Conservation (phyloP, 1,139 yeast species). For the Yamadazyma atlantica region DNA sequence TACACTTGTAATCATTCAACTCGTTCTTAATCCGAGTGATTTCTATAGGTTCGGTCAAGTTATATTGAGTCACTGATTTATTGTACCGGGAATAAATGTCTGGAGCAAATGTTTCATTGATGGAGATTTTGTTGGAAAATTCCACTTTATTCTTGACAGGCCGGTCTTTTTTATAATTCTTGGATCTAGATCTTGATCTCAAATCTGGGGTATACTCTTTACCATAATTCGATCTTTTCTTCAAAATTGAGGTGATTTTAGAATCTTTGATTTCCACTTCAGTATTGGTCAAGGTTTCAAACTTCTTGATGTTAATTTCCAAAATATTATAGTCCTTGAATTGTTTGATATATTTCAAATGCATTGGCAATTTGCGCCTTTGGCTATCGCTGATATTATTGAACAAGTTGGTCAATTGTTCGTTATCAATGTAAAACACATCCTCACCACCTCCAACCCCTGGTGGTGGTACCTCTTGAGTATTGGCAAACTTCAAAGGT, state of each 20-base stretch:
- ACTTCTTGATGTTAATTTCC: conserved; percentile 32
- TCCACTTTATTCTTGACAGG: conserved; percentile 28
- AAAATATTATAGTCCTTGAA: conserved; percentile 37
- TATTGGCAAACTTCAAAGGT: background rate
- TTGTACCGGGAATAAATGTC: conserved; percentile 51
- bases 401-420: conserved; percentile 31
- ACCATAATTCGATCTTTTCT: conserved; percentile 5
- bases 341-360: conserved; percentile 40
- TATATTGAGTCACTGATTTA: conserved; percentile 51
- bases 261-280: conserved; percentile 5
- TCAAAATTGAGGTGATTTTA: conserved; percentile 10
- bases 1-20: conserved; percentile 50
- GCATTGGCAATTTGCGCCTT: conserved; percentile 34
- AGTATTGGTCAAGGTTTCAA: conserved; percentile 24
- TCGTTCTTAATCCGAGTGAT: conserved; percentile 50
- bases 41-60: conserved; percentile 46
- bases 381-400: conserved; percentile 27
- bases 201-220: conserved; percentile 10
- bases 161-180: conserved; percentile 16
- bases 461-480: background rate
- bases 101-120: conserved; percentile 51
- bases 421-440: conserved; percentile 24
- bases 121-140: conserved; percentile 44
- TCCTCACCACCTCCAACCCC: conserved; percentile 16
- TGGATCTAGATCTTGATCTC: conserved; percentile 22